Conservation (phyloP, 202 grass and related monocot species). For the Carex sylvatica region DNA sequence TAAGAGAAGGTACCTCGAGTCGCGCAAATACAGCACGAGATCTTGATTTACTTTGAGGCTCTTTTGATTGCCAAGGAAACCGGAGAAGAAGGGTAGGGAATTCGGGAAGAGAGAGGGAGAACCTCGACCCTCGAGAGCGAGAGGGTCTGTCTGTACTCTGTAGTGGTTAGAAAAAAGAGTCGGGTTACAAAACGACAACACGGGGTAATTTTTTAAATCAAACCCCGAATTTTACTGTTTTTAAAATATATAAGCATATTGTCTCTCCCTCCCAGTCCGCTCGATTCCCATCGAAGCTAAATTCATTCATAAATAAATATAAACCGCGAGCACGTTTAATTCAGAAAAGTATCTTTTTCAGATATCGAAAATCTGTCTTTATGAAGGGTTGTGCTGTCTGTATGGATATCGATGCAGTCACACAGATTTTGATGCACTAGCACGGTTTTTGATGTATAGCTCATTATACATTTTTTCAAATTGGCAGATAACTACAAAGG, state of each 20-base stretch:
- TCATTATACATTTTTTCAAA: no score
- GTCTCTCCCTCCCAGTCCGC: neutral
- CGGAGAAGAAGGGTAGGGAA: neutral
- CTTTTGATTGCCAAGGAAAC: neutral
- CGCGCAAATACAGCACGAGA: neutral
- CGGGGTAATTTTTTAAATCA: neutral
- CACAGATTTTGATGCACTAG: no score
- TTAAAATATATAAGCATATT: neutral
- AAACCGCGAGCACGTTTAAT: neutral
- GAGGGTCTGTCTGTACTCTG: neutral
- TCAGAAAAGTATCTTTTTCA: no score
- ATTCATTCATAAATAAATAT: neutral
- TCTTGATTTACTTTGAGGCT: neutral
- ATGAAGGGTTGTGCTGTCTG: no score
- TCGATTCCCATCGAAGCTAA: neutral
- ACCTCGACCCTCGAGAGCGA: no score
- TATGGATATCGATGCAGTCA: no score
- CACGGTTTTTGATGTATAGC: no score
- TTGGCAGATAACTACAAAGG: no score
- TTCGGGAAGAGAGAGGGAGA: neutral
- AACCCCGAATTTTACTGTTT: neutral
- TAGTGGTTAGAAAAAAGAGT: neutral
- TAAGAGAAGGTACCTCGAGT: conserved; percentile 11
- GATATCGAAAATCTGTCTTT: no score
- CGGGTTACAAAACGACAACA: conserved; percentile 13